Percentiles rank a stretch among this genome's conserved stretches.
Conservation (phyloP, 164 flowering plant genomes). For the Vitis rotundifolia region DNA sequence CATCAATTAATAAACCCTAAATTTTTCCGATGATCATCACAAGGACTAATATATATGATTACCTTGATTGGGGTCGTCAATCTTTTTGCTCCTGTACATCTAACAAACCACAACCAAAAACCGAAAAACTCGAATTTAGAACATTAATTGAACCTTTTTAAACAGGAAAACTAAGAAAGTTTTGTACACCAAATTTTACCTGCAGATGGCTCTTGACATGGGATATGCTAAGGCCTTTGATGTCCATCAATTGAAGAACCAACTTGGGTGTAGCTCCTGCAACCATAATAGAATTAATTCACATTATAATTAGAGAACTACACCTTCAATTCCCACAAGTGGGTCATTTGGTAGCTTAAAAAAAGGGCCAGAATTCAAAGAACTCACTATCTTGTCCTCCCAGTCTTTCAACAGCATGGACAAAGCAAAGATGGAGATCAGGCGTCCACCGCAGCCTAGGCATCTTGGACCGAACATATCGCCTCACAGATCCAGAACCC, state of each 20-base stretch:
- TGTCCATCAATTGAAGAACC: slow-evolving; percentile 41
- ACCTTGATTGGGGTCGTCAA: slow-evolving; percentile 29
- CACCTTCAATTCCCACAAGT: neutral
- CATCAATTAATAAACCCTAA: slow-evolving; percentile 13
- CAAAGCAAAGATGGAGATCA: slow-evolving; percentile 35
- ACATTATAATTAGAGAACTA: neutral
- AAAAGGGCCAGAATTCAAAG: neutral
- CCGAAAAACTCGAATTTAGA: too few relatives aligned
- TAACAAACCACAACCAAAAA: slow-evolving; percentile 1
- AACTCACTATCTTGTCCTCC: slow-evolving; percentile 36
- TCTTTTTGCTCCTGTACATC: slow-evolving; percentile 44
- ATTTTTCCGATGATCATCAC: neutral
- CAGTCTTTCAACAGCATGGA: slow-evolving; percentile 34
- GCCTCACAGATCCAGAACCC: slow-evolving; percentile 24
- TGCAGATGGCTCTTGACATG: slow-evolving; percentile 50
- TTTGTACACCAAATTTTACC: slow-evolving; percentile 13
- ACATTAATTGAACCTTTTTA: neutral
- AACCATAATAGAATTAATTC: neutral
- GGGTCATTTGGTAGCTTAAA: too few relatives aligned
- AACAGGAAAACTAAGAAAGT: neutral
- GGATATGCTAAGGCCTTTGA: slow-evolving; percentile 39
- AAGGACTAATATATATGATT: neutral
- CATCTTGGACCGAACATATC: slow-evolving; percentile 28
- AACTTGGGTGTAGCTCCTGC: slow-evolving; percentile 43
- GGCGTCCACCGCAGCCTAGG: slow-evolving; percentile 41